Evolutionary conservation across 257 asterid species (phyloP).

Genomic region (Knoxia roxburghii): DNA sequence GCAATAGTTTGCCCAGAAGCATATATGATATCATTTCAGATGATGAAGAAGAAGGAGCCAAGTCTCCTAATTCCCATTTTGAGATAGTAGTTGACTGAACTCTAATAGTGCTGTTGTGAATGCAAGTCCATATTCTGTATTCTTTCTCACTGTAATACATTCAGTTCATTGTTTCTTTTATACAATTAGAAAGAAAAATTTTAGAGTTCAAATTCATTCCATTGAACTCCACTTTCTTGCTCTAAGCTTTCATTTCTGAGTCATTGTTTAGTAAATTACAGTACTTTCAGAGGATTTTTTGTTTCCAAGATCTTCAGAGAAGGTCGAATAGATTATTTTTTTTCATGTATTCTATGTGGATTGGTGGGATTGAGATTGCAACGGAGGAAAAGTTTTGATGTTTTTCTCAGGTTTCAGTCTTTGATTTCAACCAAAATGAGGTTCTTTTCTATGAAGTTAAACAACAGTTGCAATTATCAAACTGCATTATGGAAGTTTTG

Average conservation of each 20-base stretch:
- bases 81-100: slow-evolving; percentile 41
- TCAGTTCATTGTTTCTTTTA: not conserved
- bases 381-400: no score
- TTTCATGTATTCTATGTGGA: no score
- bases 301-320: not conserved
- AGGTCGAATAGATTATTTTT: no score
- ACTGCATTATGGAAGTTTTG: not conserved
- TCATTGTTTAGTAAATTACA: no score
- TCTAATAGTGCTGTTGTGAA: not conserved
- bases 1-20: slow-evolving; percentile 58
- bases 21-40: slow-evolving; percentile 69
- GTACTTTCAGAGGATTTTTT: not conserved
- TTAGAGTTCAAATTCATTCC: slow-evolving; percentile 39
- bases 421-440: not conserved
- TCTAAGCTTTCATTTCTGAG: no score
- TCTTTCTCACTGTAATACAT: slow-evolving; percentile 8
- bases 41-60: slow-evolving; percentile 28
- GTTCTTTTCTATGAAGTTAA: no score
- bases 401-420: no score
- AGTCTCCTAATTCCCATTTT: slow-evolving; percentile 25
- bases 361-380: no score
- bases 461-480: not conserved
- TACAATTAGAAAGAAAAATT: not conserved
- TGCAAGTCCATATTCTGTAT: slow-evolving; percentile 17
- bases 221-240: slow-evolving; percentile 36